Evolutionary conservation across 1,284 basidiomycete species (phyloP).

Genomic region (Naganishia liquefaciens): DNA sequence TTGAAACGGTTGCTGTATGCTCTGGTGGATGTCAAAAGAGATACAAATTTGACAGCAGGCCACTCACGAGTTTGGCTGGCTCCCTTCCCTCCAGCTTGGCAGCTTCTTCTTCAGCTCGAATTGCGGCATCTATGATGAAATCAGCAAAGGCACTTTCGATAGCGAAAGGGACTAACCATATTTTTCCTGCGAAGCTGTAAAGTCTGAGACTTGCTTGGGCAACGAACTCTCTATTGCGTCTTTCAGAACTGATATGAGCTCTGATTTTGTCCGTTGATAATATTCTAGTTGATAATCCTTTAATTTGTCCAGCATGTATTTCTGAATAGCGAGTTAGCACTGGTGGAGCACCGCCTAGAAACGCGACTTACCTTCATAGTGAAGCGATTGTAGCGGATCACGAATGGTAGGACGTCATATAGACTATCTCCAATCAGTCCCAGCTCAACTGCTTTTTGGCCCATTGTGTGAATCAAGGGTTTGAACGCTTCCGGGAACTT

Average conservation of each 20-base stretch:
- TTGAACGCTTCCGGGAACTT: slow-evolving; percentile 28
- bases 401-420: slow-evolving; percentile 41
- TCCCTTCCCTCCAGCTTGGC: slow-evolving; percentile 30
- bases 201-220: slow-evolving; percentile 19
- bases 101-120: slow-evolving; percentile 21
- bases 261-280: slow-evolving; percentile 23
- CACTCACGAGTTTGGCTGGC: slow-evolving; percentile 18
- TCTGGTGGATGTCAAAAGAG: slow-evolving; percentile 8
- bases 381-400: slow-evolving; percentile 50
- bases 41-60: background rate
- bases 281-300: slow-evolving; percentile 36
- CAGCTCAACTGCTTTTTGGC: slow-evolving; percentile 30
- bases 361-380: slow-evolving; percentile 43
- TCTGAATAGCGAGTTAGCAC: background rate
- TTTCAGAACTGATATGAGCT: slow-evolving; percentile 33
- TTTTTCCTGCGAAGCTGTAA: slow-evolving; percentile 6
- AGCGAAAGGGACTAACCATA: slow-evolving; percentile 19
- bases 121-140: slow-evolving; percentile 3
- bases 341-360: background rate
- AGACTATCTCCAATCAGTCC: slow-evolving; percentile 39
- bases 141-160: slow-evolving; percentile 1
- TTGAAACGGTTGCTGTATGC: slow-evolving; percentile 38
- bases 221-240: slow-evolving; percentile 31
- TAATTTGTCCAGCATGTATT: slow-evolving; percentile 35
- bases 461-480: slow-evolving; percentile 14